These are phyloP conservation scores for Dioscorea dumetorum DNA, from an alignment of 106 monocot genomes.

Conservation along the genomic window DNA sequence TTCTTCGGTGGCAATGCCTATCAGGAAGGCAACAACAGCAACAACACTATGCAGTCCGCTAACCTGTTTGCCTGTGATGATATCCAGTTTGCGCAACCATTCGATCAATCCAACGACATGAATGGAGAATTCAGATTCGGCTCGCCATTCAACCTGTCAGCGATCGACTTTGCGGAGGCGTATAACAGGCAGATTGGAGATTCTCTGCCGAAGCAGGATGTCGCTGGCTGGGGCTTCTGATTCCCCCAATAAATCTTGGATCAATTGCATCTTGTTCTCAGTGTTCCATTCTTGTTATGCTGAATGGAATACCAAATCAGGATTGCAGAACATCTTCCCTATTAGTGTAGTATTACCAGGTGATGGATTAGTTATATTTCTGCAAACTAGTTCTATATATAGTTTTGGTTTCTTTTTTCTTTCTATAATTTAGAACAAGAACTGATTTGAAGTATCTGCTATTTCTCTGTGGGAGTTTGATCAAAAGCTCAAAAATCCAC, in stretches of 20 bases:
- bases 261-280: neutral
- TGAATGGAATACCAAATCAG: neutral
- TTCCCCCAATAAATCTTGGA: neutral
- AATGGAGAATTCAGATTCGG: slow-evolving; percentile 13
- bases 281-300: neutral
- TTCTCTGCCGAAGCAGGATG: slow-evolving; percentile 2
- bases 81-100: slow-evolving; percentile 1
- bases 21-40: neutral
- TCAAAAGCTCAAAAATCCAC: no score
- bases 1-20: slow-evolving; percentile 4
- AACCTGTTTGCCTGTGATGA: neutral
- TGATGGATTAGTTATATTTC: neutral
- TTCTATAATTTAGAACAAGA: neutral
- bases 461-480: no score
- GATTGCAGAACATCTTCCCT: neutral
- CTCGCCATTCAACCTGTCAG: neutral
- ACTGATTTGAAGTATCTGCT: no score
- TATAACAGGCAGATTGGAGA: neutral
- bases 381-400: slow-evolving; percentile 1
- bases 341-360: neutral
- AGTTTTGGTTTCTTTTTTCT: neutral
- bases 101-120: slow-evolving; percentile 1
- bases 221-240: slow-evolving; percentile 3
- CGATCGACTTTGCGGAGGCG: slow-evolving; percentile 1
- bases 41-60: neutral